These are phyloP conservation scores for Adansonia digitata DNA, from an alignment of 345 rosid species.

Conservation along the genomic window DNA sequence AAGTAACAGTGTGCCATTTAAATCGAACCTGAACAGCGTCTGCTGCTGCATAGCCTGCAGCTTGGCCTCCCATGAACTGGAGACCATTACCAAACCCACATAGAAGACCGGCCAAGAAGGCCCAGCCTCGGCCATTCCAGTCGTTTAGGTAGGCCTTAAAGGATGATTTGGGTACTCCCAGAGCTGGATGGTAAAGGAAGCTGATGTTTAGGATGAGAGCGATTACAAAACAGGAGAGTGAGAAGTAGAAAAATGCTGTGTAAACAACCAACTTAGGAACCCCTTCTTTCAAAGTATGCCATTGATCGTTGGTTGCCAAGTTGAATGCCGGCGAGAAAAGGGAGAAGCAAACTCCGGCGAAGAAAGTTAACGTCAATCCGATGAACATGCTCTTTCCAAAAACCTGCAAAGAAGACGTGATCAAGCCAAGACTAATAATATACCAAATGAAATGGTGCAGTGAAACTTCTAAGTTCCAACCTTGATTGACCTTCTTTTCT, in stretches of 20 bases:
- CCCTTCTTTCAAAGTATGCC: conserved; percentile 60
- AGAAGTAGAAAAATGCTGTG: conserved; percentile 74
- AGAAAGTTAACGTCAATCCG: conserved; percentile 59
- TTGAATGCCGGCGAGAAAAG: conserved; percentile 83
- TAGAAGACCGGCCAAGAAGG: conserved; percentile 67
- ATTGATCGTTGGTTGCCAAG: conserved; percentile 82
- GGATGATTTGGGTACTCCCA: conserved; percentile 56
- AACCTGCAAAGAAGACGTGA: conserved; percentile 38
- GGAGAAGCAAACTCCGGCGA: conserved; percentile 67
- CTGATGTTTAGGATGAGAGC: conserved; percentile 52
- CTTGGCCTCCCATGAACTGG: conserved; percentile 88
- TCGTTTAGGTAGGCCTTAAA: conserved; percentile 59
- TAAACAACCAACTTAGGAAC: conserved; percentile 60
- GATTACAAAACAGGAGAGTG: conserved; percentile 49
- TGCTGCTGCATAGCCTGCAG: conserved; percentile 90
- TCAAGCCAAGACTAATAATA: neutral
- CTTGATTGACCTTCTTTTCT: conserved; percentile 73
- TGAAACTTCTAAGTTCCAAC: conserved; percentile 23
- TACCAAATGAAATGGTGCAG: neutral
- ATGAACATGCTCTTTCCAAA: conserved; percentile 53
- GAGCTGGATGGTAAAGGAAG: conserved; percentile 61
- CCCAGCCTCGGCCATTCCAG: conserved; percentile 83
- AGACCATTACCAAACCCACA: conserved; percentile 54
- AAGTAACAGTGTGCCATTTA: neutral
- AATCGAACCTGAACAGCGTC: conserved; percentile 57